Evolutionary conservation across 1,284 basidiomycete genomes (phyloP).

Genomic region (Cutaneotrichosporon arboriforme): DNA sequence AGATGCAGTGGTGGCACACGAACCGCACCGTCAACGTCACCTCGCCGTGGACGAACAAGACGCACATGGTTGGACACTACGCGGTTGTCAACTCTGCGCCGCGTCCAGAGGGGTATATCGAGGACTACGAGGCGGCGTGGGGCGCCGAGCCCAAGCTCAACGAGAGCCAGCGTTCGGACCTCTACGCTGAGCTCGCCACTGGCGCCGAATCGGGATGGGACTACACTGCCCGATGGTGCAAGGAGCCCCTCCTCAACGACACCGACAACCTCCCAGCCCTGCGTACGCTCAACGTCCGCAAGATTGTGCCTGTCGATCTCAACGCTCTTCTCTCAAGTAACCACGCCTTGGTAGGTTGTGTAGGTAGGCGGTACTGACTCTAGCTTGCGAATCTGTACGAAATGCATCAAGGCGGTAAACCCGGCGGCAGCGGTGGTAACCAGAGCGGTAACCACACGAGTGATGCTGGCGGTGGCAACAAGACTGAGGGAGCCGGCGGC

Average conservation of each 20-base stretch:
- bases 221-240: slow-evolving; percentile 52
- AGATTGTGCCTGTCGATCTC: slow-evolving; percentile 68
- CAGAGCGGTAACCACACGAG: neutral
- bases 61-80: slow-evolving; percentile 65
- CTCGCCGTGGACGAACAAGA: slow-evolving; percentile 63
- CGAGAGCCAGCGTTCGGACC: slow-evolving; percentile 56
- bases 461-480: neutral
- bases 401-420: slow-evolving; percentile 15
- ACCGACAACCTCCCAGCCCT: slow-evolving; percentile 55
- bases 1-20: slow-evolving; percentile 73
- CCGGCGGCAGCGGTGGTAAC: neutral
- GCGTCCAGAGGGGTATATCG: slow-evolving; percentile 63
- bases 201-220: slow-evolving; percentile 71
- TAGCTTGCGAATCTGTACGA: slow-evolving; percentile 63
- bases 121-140: slow-evolving; percentile 72
- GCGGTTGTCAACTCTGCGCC: slow-evolving; percentile 73
- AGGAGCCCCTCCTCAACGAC: slow-evolving; percentile 50
- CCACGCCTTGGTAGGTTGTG: slow-evolving; percentile 55
- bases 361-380: neutral
- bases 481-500: no score
- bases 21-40: slow-evolving; percentile 69
- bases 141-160: slow-evolving; percentile 57
- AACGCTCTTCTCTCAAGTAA: slow-evolving; percentile 68
- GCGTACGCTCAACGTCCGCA: slow-evolving; percentile 64
- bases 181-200: slow-evolving; percentile 85